Conservation (phyloP, 2,329 filamentous ascomycete genomes). For the Monilinia fructicola region DNA sequence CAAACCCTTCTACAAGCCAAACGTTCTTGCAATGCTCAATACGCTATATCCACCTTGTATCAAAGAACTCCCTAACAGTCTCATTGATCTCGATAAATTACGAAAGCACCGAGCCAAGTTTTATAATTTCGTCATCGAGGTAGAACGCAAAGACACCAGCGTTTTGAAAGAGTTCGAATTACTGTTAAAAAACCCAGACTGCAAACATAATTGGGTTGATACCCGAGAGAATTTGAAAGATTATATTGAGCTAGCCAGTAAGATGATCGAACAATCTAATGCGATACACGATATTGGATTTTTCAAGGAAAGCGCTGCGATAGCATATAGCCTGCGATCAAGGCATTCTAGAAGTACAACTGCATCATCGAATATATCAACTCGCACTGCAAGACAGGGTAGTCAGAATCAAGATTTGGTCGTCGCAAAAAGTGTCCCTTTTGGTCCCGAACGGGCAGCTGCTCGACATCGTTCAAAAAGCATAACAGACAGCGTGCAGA, state of each 20-base stretch:
- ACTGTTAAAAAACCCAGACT: constrained; percentile 25
- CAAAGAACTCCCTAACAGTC: constrained; percentile 32
- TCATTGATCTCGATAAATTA: constrained; percentile 28
- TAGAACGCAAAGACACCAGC: constrained; percentile 26
- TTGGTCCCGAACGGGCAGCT: background rate
- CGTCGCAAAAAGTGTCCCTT: background rate
- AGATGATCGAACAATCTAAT: constrained; percentile 35
- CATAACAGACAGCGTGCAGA: background rate
- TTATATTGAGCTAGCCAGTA: constrained; percentile 32
- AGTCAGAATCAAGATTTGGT: background rate
- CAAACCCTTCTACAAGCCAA: constrained; percentile 30
- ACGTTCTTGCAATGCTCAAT: constrained; percentile 38
- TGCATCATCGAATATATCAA: background rate
- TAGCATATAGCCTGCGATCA: background rate
- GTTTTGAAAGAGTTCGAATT: constrained; percentile 29
- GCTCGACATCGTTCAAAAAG: background rate
- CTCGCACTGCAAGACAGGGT: background rate
- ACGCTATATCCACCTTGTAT: constrained; percentile 37
- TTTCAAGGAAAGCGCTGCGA: constrained; percentile 19
- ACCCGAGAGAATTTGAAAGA: constrained; percentile 27
- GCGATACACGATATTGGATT: constrained; percentile 26
- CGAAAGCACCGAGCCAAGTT: constrained; percentile 32
- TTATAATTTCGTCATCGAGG: constrained; percentile 30
- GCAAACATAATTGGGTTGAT: constrained; percentile 31
- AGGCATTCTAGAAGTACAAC: background rate